Base-by-base conservation (phyloP, 306 rosid species). In the Gastrolobium villosum region DNA sequence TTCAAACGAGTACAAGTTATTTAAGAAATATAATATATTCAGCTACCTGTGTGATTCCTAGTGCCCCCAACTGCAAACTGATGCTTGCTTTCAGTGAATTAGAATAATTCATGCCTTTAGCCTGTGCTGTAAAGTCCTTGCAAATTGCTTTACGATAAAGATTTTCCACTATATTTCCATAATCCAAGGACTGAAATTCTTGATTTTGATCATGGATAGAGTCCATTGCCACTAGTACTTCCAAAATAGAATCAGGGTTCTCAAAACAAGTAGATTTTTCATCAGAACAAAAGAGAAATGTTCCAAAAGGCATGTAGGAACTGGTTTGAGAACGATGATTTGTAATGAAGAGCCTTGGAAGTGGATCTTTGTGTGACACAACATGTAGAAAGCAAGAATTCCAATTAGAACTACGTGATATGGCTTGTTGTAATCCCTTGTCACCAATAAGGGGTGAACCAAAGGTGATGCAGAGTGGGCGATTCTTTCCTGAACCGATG, bases 391-490 rank as follows among this genome's bases (percentile, higher is more conserved):
- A 90, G 79, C 91, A 90, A 66, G 96, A 90, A 9, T 76, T 83
- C 91, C 94, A 93, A 5, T 31, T 60, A 14, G 89, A 32, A 84
- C 82, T 79, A 39, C 81, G 62, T 10, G 80, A 79, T 39, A 93
- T 83, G 59, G 86, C 83, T 52, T 80, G 14, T 61, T 77, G 85
- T 36, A 90, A 62, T 0, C 6, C 2, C 20, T 7, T 49, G 50
- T 89, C 88, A 11, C 94, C 96, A 10, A 86, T 2, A 7, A 90
- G 87, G 3, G 94, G 93, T 2, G 98, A 89, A 35, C 91, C 96
- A 32, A 75, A 90, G 66, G 96, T 93, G 82, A 93, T 76, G 72
- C 96, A 93, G 48, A 87, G 80, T n/a, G 93, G 96, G 46, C 74
- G 80, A 20, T 88, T 90, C 40, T 55, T 36, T 7, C 34, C 82